Conservation (phyloP, 805 yeast genomes). For the Yamadazyma philogaea region DNA sequence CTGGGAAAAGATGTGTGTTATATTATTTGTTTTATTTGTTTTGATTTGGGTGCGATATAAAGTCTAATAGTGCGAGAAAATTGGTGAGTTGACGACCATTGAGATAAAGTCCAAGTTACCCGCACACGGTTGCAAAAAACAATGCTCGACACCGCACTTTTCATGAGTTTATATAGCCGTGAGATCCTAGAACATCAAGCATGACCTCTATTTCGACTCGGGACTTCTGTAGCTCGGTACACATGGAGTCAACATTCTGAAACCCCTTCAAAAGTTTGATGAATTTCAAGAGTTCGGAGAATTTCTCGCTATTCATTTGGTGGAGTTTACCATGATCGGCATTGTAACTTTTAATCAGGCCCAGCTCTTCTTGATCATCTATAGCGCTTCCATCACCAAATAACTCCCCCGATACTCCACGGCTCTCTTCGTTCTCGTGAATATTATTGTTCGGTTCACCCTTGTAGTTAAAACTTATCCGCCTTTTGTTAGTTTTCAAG, state of each 20-base stretch:
- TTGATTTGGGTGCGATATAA: conserved; percentile 8
- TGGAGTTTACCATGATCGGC: conserved; percentile 6
- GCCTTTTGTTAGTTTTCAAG: conserved; percentile 22
- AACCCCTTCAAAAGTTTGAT: conserved; percentile 47
- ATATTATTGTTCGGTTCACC: conserved; percentile 9
- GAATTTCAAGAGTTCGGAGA: conserved; percentile 33
- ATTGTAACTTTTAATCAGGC: conserved; percentile 1
- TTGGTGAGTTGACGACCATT: conserved; percentile 4
- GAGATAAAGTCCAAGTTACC: conserved; percentile 3
- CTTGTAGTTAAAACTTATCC: conserved; percentile 31
- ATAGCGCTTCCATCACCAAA: conserved; percentile 1
- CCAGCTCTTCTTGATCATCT: neutral
- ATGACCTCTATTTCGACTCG: conserved; percentile 53
- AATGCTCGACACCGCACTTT: no score
- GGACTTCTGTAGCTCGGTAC: conserved; percentile 63
- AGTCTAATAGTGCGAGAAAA: conserved; percentile 2
- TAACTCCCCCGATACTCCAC: neutral
- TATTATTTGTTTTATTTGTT: conserved; percentile 13
- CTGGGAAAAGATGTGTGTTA: conserved; percentile 9
- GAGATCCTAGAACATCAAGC: conserved; percentile 34
- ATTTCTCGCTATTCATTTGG: conserved; percentile 13
- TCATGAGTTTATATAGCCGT: conserved; percentile 33
- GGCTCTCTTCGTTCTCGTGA: conserved; percentile 8
- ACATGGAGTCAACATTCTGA: conserved; percentile 61
- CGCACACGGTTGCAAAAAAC: conserved; percentile 5